phyloP scores from a whole-genome alignment of 805 yeast species.

The Spathaspora arborariae region DNA sequence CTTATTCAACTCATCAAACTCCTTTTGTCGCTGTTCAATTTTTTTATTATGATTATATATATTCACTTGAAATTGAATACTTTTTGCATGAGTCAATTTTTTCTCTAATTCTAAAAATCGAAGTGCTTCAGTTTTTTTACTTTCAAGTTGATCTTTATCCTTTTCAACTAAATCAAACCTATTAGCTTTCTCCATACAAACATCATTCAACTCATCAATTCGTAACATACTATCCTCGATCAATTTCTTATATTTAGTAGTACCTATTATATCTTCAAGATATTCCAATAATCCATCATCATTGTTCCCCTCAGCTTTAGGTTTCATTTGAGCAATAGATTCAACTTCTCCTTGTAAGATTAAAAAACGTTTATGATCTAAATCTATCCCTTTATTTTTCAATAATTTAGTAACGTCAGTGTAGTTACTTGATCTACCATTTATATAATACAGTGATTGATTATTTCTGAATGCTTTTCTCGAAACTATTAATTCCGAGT shows the following conservation, averaged over 20 bases:
- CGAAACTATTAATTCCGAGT: slow-evolving; percentile 63
- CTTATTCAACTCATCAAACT: slow-evolving; percentile 36
- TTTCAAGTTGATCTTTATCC: slow-evolving; percentile 63
- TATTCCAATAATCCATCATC: slow-evolving; percentile 95
- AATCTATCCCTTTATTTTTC: slow-evolving; percentile 81
- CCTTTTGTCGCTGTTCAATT: slow-evolving; percentile 35
- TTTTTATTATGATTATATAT: slow-evolving; percentile 37
- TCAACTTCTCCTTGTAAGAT: slow-evolving; percentile 98
- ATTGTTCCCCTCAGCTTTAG: slow-evolving; percentile 87
- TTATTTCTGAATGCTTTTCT: slow-evolving; percentile 78
- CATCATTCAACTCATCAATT: slow-evolving; percentile 74
- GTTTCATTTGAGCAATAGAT: slow-evolving; percentile 96
- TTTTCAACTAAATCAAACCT: slow-evolving; percentile 76
- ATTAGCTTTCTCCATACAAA: slow-evolving; percentile 75
- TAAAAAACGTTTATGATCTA: slow-evolving; percentile 90
- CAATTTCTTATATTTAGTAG: slow-evolving; percentile 72
- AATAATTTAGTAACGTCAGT: slow-evolving; percentile 74
- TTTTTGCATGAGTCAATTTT: slow-evolving; percentile 46
- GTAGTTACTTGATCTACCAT: slow-evolving; percentile 66
- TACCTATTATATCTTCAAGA: slow-evolving; percentile 95
- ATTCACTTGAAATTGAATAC: slow-evolving; percentile 54
- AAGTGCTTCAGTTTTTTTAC: slow-evolving; percentile 69
- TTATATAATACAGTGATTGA: slow-evolving; percentile 72
- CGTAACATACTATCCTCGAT: slow-evolving; percentile 62
- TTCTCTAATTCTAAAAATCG: slow-evolving; percentile 64